Base-by-base conservation (phyloP, 441 rosid genomes). In the Raphanus hybrid region DNA sequence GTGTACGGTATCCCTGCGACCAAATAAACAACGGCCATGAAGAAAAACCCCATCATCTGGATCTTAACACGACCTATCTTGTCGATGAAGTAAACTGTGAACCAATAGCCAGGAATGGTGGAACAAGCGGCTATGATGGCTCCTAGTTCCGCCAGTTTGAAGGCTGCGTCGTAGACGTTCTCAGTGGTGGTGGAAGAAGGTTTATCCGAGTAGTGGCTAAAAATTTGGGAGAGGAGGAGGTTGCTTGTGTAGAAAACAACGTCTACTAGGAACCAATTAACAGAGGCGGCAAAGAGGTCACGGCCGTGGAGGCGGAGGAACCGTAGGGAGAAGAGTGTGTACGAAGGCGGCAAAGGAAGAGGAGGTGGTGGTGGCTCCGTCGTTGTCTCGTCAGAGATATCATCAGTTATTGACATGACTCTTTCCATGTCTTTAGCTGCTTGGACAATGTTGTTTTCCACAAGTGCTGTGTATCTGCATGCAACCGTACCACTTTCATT, bases 361-460 rank as follows among this genome's bases (percentile, higher is more conserved):
- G 71, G 71, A 9, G 77, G 77, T 4, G 27, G 59, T 54, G 59
- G 59, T 54, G 23, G 59, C 48, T 34, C 76, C 23, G 69, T 32
- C 14, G 35, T 32, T 6, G 68, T 18, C 18, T 72, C 76, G 7
- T 70, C 74, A 80, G 85, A 55, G 68, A 73, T 45, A 84, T 52
- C 14, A 72, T 52, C 14, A 72, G 92, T 50, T 27, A 90, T 78
- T 3, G 78, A 84, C 16, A 88, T 65, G 39, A 90, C 87, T 69
- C 69, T 89, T 70, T 80, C 84, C 91, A 88, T 90, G 82, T 90
- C 95, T 62, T 66, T 82, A 1, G 89, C 91, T 37, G 92, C 95
- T 78, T 90, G 91, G 8, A 70, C 20, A 0, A 76, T 87, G 59
- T 90, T 82, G 34, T 80, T 82, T 75, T 86, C 89, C 63, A 90